These are phyloP conservation scores for Capronia americana DNA, from an alignment of 2,329 filamentous ascomycete species.

Conservation along the genomic window DNA sequence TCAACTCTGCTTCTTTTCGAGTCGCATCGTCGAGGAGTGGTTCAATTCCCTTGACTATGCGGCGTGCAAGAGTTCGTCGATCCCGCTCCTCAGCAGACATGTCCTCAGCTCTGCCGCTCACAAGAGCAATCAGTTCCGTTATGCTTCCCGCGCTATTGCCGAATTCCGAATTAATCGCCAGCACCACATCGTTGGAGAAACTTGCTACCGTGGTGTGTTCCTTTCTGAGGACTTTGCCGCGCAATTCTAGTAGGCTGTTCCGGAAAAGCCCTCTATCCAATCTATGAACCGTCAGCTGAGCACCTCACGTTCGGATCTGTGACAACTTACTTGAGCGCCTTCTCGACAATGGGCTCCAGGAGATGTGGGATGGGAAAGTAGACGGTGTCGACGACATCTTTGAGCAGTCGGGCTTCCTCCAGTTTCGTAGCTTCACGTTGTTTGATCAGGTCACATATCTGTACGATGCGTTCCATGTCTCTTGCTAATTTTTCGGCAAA, in stretches of 20 bases:
- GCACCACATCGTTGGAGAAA: constrained; percentile 66
- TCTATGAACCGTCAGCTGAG: constrained; percentile 41
- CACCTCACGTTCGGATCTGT: constrained; percentile 9
- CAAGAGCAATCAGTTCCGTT: constrained; percentile 56
- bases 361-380: constrained; percentile 88
- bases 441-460: constrained; percentile 73
- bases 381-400: constrained; percentile 80
- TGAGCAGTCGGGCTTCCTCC: constrained; percentile 75
- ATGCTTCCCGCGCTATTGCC: constrained; percentile 57
- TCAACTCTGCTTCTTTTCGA: constrained; percentile 81
- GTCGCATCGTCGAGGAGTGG: constrained; percentile 77
- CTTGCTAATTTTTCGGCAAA: constrained; percentile 73
- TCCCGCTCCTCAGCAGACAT: constrained; percentile 73
- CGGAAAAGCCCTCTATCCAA: constrained; percentile 62
- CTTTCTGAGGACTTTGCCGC: constrained; percentile 61
- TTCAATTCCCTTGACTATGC: constrained; percentile 84
- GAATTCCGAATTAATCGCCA: constrained; percentile 62
- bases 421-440: constrained; percentile 79
- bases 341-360: constrained; percentile 78
- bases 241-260: constrained; percentile 60
- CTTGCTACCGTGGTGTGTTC: constrained; percentile 65
- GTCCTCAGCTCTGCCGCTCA: constrained; percentile 56
- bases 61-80: constrained; percentile 82
- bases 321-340: constrained; percentile 75
- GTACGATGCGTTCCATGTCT: constrained; percentile 78